Evolutionary conservation across 805 yeast genomes (phyloP), one percentile per base, ranked within the genome.

Genomic region (Candida coquimbonensis): DNA sequence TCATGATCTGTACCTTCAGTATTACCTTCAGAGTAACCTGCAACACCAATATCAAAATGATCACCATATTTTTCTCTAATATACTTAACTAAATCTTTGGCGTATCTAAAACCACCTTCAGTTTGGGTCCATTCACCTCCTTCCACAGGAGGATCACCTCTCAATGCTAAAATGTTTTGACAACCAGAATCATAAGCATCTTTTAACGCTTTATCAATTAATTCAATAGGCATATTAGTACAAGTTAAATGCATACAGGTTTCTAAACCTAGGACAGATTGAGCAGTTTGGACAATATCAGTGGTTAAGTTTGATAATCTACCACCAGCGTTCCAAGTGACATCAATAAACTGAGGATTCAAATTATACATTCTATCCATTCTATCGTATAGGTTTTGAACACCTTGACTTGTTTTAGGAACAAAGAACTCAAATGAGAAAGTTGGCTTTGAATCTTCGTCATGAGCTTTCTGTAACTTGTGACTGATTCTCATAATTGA

Each of bases 291-390:
- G 6, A 93, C 95, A 77, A 93, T 83, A 54, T 93, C 98, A 33
- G 89, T 84, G 24, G 99, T 89, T 52, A 89, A 69, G 38, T 80
- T 79, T 13, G 95, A 81, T 42, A 84, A 67, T 40, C 95, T 75
- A 7, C 98, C 98, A 36, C 99, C 99, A 4, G 99, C 99, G 60
- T 91, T 91, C 99, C 99, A 93, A 1, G 99, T 93, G 52, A 93
- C 86, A 62, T 93, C 99, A 48, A 93, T 81, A 65, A 93, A 93
- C 52, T 86, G 80, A 2, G 99, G 99, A 52, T 81, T 82, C 56
- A 88, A 72, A 53, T 86, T 87, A 65, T 87, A 88, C 99, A 93
- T 93, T 64, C 96, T 79, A 61, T 93, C 98, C 90, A 93, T 91
- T 62, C 99, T 76, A 64, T 93, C 98, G 68, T 90, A 91, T 48